Base-by-base conservation (phyloP, 192 early-diverging fungal genomes). In the Coemansia sp. region DNA sequence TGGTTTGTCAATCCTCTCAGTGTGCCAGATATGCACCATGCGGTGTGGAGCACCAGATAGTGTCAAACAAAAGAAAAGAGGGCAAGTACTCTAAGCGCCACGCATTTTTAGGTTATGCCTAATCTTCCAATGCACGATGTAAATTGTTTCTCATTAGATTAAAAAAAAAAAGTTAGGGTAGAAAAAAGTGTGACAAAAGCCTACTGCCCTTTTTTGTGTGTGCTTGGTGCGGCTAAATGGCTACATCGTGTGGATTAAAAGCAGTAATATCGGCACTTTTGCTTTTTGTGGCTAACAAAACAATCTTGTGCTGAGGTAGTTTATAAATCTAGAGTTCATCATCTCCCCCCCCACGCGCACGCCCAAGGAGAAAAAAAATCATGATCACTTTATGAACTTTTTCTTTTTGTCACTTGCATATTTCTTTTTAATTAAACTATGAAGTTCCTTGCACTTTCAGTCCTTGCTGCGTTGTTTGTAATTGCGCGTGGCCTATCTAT, bases 211-310 rank as follows among this genome's bases (percentile, higher is more conserved):
- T 20, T 18, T n/a, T 47, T 15, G 44, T 18, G 15, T 16, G 46
- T 8, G 9, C 22, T 52, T 20, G 49, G 49, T 2, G 16, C 57
- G 57, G 57, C 31, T 60, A 60, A 60, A 60, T n/a, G 31, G 13
- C 22, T 27, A 57, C 53, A 16, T 57, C 12, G 29, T 57, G 53
- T 16, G 53, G 13, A 57, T 31, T 31, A 60, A 33, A 34, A 34
- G 33, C 31, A 60, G 57, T 60, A 60, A 34, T 60, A 60, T 52
- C 49, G 49, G 49, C 22, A 22, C 20, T 52, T 52, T 16, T 24
- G 2, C n/a, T 22, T 22, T 52, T 20, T n/a, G 49, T 52, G 49
- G 20, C 49, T 52, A 22, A 47, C 16, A 50, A 20, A 50, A 16
- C 43, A 44, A 44, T 44, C 47, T 50, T 5, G n/a, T n/a, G 47